Base-by-base conservation (phyloP, 768 basidiomycete species). In the Phlebiopsis flavidoalba region DNA sequence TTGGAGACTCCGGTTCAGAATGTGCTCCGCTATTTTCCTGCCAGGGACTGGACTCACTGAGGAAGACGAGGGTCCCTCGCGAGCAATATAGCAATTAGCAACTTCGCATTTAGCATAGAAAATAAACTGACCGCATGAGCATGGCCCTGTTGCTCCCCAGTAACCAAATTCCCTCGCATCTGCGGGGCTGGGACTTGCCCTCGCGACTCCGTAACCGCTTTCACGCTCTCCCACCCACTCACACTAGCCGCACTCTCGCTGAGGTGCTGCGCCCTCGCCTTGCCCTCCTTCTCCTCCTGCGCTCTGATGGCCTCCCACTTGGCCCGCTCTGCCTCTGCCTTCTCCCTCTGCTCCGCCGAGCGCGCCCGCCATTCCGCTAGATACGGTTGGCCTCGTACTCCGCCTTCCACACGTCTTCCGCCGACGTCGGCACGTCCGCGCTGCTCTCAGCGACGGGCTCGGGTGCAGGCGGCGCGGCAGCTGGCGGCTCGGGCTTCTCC, bases 331-430 rank as follows among this genome's bases (percentile, higher is more conserved):
- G 78, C 80, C 75, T 91, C 91, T 8, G 90, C 88, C 70, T 87
- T 91, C 69, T 83, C 77, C 55, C 90, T 86, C 48, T 85, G 86
- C 61, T 83, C 82, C 33, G 89, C 86, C 43, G 86, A 87, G 66
- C 85, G 83, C 22, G 82, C 81, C 45, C 86, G 86, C 92, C 91
- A 94, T 58, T 78, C 74, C 54, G 80, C 77, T 11, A 90, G 76
- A 47, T n/a, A n/a, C n/a, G n/a, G n/a, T 89, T 86, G 0, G 81
- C 74, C 54, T 92, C 86, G 69, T 92, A 90, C 67, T 85, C 80
- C 15, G 74, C 73, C 66, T 87, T 86, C 87, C 88, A 90, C 8
- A 75, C 63, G 22, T 66, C 69, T 11, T 61, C 61, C 8, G 60
- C 49, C 0, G 60, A 17, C 31, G 65, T 57, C 1, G 64, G 14